These are phyloP conservation scores for Geosiphon pyriformis DNA, from an alignment of 192 early-diverging fungal genomes.

Conservation along the genomic window DNA sequence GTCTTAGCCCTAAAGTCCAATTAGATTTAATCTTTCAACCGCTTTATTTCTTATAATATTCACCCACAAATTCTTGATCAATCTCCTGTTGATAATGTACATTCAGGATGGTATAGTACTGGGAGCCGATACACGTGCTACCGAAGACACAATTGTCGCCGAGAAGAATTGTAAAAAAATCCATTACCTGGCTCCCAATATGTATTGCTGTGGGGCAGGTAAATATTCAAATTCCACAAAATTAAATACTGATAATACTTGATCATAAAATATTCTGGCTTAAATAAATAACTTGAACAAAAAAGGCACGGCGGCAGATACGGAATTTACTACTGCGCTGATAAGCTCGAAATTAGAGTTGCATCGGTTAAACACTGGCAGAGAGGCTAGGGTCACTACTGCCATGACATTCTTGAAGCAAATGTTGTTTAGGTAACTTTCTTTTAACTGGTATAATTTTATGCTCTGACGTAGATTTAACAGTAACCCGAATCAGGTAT, in stretches of 20 bases:
- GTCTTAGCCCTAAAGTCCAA: too few species aligned
- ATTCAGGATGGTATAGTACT: conserved; percentile 87
- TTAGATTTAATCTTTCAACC: too few species aligned
- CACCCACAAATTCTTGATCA: too few species aligned
- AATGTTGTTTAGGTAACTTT: conserved; percentile 63
- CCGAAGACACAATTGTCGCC: conserved; percentile 89
- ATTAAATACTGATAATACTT: neutral
- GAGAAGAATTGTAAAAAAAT: conserved; percentile 99
- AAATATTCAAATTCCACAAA: neutral
- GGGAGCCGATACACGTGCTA: conserved; percentile 96
- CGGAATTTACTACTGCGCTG: conserved; percentile 88
- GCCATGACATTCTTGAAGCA: conserved; percentile 98
- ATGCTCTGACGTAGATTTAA: neutral
- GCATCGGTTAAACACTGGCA: conserved; percentile 84
- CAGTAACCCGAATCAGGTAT: conserved; percentile 48
- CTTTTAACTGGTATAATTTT: neutral
- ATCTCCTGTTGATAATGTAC: too few species aligned
- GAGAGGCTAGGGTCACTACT: conserved; percentile 81
- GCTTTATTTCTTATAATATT: too few species aligned
- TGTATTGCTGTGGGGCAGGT: conserved; percentile 97
- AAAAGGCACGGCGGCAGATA: conserved; percentile 88
- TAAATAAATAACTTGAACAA: neutral
- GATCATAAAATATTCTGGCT: neutral
- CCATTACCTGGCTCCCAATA: conserved; percentile 96
- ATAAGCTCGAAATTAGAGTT: conserved; percentile 93